Evolutionary conservation across 2,329 filamentous ascomycete genomes (phyloP).

Genomic region (Helminthosporium solani): DNA sequence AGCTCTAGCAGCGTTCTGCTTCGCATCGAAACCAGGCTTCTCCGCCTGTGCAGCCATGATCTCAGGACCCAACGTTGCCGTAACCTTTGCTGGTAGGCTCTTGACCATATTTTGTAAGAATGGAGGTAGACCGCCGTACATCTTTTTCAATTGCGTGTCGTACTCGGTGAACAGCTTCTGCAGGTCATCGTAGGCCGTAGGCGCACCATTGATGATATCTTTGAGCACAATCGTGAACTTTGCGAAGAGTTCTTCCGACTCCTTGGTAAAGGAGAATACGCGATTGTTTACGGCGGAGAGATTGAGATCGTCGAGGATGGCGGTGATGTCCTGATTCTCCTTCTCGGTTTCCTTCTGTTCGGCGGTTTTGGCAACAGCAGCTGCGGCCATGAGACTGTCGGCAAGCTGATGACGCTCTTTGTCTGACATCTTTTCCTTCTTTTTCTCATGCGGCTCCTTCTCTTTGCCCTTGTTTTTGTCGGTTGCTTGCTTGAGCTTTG

Average conservation of each 20-base stretch:
- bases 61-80: constrained; percentile 73
- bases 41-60: constrained; percentile 76
- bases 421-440: constrained; percentile 33
- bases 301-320: constrained; percentile 80
- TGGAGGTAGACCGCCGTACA: constrained; percentile 67
- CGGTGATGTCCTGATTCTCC: constrained; percentile 71
- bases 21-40: constrained; percentile 54
- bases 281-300: constrained; percentile 81
- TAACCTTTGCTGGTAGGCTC: constrained; percentile 79
- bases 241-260: constrained; percentile 77
- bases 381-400: constrained; percentile 36
- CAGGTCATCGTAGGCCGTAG: constrained; percentile 92
- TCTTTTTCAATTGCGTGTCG: constrained; percentile 63
- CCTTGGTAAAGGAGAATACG: constrained; percentile 79
- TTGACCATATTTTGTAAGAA: constrained; percentile 86
- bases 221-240: constrained; percentile 89
- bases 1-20: constrained; percentile 44
- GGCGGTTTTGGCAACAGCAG: constrained; percentile 33
- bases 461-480: constrained; percentile 36
- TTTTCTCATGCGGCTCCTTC: constrained; percentile 24
- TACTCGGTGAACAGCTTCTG: constrained; percentile 64
- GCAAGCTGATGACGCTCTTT: constrained; percentile 40
- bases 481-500: constrained; percentile 27
- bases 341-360: constrained; percentile 47
- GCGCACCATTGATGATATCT: constrained; percentile 87